Evolutionary conservation across 257 asterid species (phyloP), one percentile per base, ranked within the genome.

Genomic region (Ehretia macrophylla): DNA sequence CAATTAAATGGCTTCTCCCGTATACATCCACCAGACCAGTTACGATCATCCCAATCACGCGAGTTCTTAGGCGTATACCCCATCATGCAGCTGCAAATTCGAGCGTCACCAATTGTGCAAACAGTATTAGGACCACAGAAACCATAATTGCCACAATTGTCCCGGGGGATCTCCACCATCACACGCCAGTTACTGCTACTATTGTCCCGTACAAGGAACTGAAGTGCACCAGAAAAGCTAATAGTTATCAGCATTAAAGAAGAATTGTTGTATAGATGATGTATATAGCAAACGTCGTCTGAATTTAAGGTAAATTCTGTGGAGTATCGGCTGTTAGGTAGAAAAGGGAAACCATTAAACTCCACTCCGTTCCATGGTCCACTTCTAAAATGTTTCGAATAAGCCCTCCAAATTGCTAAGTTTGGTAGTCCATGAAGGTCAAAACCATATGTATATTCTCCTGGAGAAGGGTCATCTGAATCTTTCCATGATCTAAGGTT

Each of bases 361-460:
- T 87, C 21, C 14, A 81, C 65, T 44, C 92, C 95, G 68, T 85
- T 84, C 95, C 95, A 90, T 5, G 95, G 85, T 47, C 97, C 97
- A n/a, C 95, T 83, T 4, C 97, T 73, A 46, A 17, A 68, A 17
- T 14, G 14, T 14, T 45, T 10, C 46, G 55, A 23, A 44, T n/a
- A n/a, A n/a, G n/a, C n/a, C n/a, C n/a, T 61, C 57, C 27, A 17
- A 5, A 50, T 13, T 9, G 18, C 0, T 11, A 48, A 4, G 14
- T 48, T 0, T 1, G 56, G 65, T 1, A 39, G 54, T 32, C 55
- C 20, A 8, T 16, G 1, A 21, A 56, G 56, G 42, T n/a, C 49
- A 75, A 85, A 0, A 14, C 61, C 6, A 65, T 37, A 85, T 5
- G 77, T 75, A 76, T 45, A 79, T 21, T 81, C 79, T 0, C 96